Percentiles rank a stretch among this genome's conserved stretches.
phyloP scores from a whole-genome alignment of 129 eudicot species.

The Arctium minus region DNA sequence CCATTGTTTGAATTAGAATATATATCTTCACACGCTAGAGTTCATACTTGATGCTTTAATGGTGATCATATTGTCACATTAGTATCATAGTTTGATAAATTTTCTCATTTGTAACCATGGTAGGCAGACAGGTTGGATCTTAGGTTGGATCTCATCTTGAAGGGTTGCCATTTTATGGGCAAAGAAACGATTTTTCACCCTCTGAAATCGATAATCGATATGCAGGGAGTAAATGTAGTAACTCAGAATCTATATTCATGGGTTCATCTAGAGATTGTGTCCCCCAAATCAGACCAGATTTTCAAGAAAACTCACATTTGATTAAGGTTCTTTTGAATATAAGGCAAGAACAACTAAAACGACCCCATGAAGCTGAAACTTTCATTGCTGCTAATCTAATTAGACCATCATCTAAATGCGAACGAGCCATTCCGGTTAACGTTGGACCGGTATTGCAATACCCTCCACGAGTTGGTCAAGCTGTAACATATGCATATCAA shows the following conservation, averaged over 20 bases:
- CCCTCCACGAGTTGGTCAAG: slow-evolving; percentile 62
- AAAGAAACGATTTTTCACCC: slow-evolving; percentile 53
- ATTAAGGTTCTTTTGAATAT: slow-evolving; percentile 50
- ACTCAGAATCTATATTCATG: slow-evolving; percentile 58
- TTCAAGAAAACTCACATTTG: slow-evolving; percentile 62
- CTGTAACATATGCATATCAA: slow-evolving; percentile 54
- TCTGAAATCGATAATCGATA: slow-evolving; percentile 43
- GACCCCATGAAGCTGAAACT: slow-evolving; percentile 53
- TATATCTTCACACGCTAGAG: background rate
- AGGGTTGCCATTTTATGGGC: slow-evolving; percentile 72
- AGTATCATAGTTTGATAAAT: slow-evolving; percentile 24
- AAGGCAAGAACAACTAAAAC: slow-evolving; percentile 59
- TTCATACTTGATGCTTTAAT: background rate
- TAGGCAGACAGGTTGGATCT: slow-evolving; percentile 59
- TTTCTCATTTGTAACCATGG: slow-evolving; percentile 38
- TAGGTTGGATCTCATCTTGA: slow-evolving; percentile 57
- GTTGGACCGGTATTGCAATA: slow-evolving; percentile 61
- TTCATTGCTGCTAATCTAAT: slow-evolving; percentile 46
- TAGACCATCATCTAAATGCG: slow-evolving; percentile 65
- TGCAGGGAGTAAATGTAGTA: slow-evolving; percentile 55
- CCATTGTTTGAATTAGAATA: background rate
- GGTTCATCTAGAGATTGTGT: slow-evolving; percentile 60
- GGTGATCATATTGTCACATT: slow-evolving; percentile 7
- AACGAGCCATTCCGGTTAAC: slow-evolving; percentile 54
- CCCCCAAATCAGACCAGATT: slow-evolving; percentile 53